A percentile compares a stretch with the other conserved stretches of the same genome.
These are phyloP conservation scores for Kurtzmaniella quercitrusa DNA, from an alignment of 1,139 yeast genomes.

Conservation along the genomic window DNA sequence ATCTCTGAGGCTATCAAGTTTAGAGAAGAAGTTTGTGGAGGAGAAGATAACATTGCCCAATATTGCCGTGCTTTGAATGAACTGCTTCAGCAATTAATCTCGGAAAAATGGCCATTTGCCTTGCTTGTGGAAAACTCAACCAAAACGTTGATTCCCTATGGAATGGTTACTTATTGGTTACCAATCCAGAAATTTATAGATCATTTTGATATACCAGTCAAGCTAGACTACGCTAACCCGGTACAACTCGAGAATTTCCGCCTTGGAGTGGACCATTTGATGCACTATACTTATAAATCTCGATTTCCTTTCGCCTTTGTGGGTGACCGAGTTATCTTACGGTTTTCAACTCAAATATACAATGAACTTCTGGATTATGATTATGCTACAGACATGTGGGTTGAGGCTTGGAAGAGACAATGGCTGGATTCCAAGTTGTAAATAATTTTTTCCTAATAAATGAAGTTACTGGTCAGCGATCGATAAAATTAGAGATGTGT, in stretches of 20 bases:
- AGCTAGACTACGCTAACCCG: conserved; percentile 1
- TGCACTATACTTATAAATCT: conserved; percentile 28
- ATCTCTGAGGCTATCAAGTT: conserved; percentile 45
- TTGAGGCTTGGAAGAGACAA: conserved; percentile 12
- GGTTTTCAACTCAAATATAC: conserved; percentile 61
- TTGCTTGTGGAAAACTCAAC: conserved; percentile 25
- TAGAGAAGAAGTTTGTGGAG: conserved; percentile 55
- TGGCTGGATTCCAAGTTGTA: conserved; percentile 2
- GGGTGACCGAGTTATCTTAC: conserved; percentile 37
- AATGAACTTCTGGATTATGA: conserved; percentile 53
- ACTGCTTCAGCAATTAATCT: conserved; percentile 33
- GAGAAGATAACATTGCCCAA: conserved; percentile 47
- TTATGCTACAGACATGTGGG: conserved; percentile 31
- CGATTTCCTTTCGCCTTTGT: conserved; percentile 38
- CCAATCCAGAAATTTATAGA: conserved; percentile 21
- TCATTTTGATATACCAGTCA: background rate
- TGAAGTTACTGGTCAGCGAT: too few species aligned
- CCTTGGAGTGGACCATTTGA: conserved; percentile 3
- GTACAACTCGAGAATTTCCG: background rate
- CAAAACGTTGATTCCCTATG: conserved; percentile 23
- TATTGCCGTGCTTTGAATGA: conserved; percentile 46
- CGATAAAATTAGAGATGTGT: too few species aligned
- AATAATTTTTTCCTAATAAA: too few species aligned
- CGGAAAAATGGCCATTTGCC: conserved; percentile 33
- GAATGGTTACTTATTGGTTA: conserved; percentile 46